phyloP scores from a whole-genome alignment of 768 basidiomycete species.

The Psilocybe subaeruginosa region DNA sequence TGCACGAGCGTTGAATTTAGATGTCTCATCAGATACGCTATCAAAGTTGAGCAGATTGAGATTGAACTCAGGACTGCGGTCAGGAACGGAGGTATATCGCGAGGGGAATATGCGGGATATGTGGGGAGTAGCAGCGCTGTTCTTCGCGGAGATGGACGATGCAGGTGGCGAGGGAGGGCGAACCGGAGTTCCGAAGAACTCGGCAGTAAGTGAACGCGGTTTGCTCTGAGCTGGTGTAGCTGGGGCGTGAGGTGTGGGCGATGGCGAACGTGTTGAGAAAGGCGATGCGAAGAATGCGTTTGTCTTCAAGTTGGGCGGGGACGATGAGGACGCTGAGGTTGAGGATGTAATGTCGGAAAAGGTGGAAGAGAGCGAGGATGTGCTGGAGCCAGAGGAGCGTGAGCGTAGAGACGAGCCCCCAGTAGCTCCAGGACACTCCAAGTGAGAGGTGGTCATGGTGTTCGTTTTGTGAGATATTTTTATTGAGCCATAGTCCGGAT shows the following conservation, averaged over 20 bases:
- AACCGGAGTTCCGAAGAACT: conserved; percentile 32
- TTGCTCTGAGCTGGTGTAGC: conserved; percentile 15
- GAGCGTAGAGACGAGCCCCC: conserved; percentile 15
- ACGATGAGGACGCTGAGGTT: conserved; percentile 28
- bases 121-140: conserved; percentile 24
- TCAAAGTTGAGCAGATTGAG: conserved; percentile 17
- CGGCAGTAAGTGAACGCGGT: conserved; percentile 28
- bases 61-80: conserved; percentile 24
- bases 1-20: conserved; percentile 12
- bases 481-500: background rate
- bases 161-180: conserved; percentile 26
- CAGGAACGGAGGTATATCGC: conserved; percentile 31
- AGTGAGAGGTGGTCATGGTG: background rate
- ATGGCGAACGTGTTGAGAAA: conserved; percentile 41
- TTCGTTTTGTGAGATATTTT: background rate
- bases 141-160: conserved; percentile 8
- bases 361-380: conserved; percentile 41
- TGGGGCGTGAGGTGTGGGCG: conserved; percentile 30
- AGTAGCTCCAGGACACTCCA: background rate
- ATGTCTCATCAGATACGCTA: conserved; percentile 10
- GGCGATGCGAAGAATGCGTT: conserved; percentile 51
- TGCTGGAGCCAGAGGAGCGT: conserved; percentile 30
- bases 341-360: conserved; percentile 37
- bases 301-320: conserved; percentile 43
- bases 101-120: conserved; percentile 43